These are phyloP conservation scores for Ascoidea asiatica DNA, from an alignment of 805 yeast species.

Conservation along the genomic window DNA sequence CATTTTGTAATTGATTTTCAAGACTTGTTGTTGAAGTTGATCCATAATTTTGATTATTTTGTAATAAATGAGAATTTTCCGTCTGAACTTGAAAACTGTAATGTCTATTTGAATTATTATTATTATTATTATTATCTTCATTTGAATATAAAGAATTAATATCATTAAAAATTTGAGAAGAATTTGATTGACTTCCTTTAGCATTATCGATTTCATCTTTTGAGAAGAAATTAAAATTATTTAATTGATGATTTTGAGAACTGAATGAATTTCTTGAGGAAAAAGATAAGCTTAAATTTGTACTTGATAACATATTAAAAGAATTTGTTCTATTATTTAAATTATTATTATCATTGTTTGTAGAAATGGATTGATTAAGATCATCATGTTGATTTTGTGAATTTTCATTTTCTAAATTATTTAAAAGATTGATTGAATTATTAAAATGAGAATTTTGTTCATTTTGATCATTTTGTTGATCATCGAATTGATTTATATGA, in stretches of 20 bases:
- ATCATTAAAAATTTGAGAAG: not conserved
- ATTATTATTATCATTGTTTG: not conserved
- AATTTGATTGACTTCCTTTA: slow-evolving; percentile 60
- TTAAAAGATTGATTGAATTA: not conserved
- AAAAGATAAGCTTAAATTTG: no score
- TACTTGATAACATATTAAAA: no score
- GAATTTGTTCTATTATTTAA: not conserved
- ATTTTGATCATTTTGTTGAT: slow-evolving; percentile 2
- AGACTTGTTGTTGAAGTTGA: no score
- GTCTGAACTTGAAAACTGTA: no score
- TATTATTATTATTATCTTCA: no score
- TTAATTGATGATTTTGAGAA: no score
- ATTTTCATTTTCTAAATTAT: not conserved
- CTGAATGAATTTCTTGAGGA: slow-evolving; percentile 16
- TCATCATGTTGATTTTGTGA: not conserved
- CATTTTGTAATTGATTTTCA: no score
- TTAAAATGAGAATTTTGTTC: not conserved
- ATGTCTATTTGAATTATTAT: no score
- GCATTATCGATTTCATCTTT: slow-evolving; percentile 76
- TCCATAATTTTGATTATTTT: no score
- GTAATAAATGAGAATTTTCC: no score
- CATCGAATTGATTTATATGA: slow-evolving; percentile 41
- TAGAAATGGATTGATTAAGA: not conserved
- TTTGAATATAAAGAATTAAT: no score
- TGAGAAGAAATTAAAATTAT: slow-evolving; percentile 70